Evolutionary conservation across 371 early-diverging fungal genomes (phyloP).

Genomic region (Lichtheimia ornata): DNA sequence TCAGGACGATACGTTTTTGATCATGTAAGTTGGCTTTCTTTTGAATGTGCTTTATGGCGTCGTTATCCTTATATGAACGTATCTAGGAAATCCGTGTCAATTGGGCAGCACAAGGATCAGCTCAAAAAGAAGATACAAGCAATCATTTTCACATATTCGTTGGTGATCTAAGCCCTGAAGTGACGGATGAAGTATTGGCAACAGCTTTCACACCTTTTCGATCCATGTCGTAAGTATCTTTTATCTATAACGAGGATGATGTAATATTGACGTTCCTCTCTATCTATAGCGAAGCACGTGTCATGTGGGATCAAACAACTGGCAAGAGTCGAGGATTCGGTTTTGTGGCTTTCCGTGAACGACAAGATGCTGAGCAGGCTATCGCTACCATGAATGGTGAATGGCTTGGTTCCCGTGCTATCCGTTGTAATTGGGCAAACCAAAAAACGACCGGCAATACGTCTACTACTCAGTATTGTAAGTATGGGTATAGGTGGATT

Average conservation of each 20-base stretch:
- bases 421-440: constrained; percentile 75
- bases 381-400: constrained; percentile 88
- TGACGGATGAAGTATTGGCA: constrained; percentile 70
- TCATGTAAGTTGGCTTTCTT: constrained; percentile 33
- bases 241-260: neutral
- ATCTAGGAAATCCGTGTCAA: constrained; percentile 52
- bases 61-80: neutral
- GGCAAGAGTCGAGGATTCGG: constrained; percentile 85
- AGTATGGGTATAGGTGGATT: no score
- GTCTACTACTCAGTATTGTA: neutral
- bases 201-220: constrained; percentile 70
- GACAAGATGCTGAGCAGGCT: constrained; percentile 79
- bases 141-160: constrained; percentile 82
- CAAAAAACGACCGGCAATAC: constrained; percentile 40
- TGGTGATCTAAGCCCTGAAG: constrained; percentile 87
- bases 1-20: constrained; percentile 74
- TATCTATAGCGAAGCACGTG: constrained; percentile 47
- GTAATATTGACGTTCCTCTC: constrained; percentile 34
- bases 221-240: constrained; percentile 57
- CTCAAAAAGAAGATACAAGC: constrained; percentile 59
- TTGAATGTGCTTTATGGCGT: neutral
- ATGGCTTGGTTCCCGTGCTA: constrained; percentile 62
- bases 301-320: constrained; percentile 77
- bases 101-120: constrained; percentile 47
- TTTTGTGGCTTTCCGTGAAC: constrained; percentile 82